Conservation (phyloP, 352 stramenopile species). For the Globisporangium abappressorium region DNA sequence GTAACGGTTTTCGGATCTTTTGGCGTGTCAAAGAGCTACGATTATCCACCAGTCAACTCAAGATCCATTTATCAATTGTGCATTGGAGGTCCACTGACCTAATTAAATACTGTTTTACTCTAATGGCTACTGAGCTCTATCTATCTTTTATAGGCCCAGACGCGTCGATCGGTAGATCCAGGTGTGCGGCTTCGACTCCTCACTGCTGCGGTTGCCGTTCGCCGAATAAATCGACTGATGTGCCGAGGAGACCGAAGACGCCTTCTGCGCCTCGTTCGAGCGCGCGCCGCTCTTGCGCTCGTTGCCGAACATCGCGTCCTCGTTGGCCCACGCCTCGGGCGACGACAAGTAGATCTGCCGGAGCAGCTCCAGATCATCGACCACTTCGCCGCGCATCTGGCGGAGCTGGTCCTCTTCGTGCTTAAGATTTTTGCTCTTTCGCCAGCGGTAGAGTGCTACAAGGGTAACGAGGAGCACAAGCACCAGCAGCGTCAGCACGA, state of each 20-base stretch:
- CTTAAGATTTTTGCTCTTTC: conserved; percentile 18
- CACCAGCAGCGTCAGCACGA: conserved; percentile 20
- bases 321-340: conserved; percentile 6
- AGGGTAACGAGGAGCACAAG: conserved; percentile 15
- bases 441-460: conserved; percentile 4
- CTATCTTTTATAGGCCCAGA: conserved; percentile 6
- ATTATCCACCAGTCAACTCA: not conserved
- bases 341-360: conserved; percentile 42
- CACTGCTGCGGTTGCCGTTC: not conserved
- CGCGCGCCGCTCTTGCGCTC: not conserved
- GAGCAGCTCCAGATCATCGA: conserved; percentile 41
- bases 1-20: not conserved
- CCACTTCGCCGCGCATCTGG: conserved; percentile 36
- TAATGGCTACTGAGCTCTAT: not conserved
- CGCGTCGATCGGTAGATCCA: conserved; percentile 12
- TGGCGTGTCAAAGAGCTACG: conserved; percentile 1
- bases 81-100: not conserved
- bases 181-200: not conserved
- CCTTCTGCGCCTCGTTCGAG: not conserved
- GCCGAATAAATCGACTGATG: not conserved
- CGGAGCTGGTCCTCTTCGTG: conserved; percentile 35
- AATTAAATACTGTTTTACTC: not conserved
- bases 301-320: not conserved
- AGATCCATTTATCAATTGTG: not conserved
- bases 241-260: not conserved